Evolutionary conservation across 2,329 filamentous ascomycete genomes (phyloP), one percentile per base, ranked within the genome.

Genomic region (Gaeumannomyces tritici): DNA sequence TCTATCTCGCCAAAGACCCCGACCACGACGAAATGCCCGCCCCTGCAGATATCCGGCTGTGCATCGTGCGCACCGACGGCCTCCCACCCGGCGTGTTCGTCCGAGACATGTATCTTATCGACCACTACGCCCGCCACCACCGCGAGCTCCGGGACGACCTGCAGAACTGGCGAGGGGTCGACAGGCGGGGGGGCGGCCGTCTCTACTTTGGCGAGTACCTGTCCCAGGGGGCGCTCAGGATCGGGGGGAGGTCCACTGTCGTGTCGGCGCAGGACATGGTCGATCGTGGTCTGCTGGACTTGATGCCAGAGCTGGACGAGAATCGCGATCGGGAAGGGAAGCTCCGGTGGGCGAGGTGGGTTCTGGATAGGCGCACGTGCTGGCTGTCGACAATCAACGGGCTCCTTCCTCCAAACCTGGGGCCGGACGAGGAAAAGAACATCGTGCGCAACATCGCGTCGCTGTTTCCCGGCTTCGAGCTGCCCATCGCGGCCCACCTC

Each of bases 161-260:
- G 35, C 35, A 47, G 9, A 2, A 47, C 35, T 47, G 12, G 35
- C 35, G 35, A 47, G 12, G 21, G 12, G 35, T 47, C 35, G 35
- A 47, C 12, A 47, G 12, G 21, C 35, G 13, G 35, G 35, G 7
- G 12, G 12, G 35, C 35, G 35, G 35, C 35, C 35, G 35, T 47
- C 12, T 58, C 15, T 58, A 58, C 57, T 58, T 58, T 58, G 28
- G 57, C 57, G 57, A 58, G 57, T 58, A 58, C 57, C 35, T 58
- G 21, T 58, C 28, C 18, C 28, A 58, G 28, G 28, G 28, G 4
- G 57, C 57, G 7, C 57, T 58, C 9, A 58, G 29, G 24, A 33
- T 58, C 28, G 13, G 29, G 28, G 57, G 35, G 21, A 58, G 26
- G 35, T 29, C 18, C 13, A 24, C 18, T 33, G 57, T 33, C 29